A percentile compares a stretch with the other conserved stretches of the same genome.
phyloP scores from a whole-genome alignment of 768 basidiomycete species.

The Psilocybe sp. region DNA sequence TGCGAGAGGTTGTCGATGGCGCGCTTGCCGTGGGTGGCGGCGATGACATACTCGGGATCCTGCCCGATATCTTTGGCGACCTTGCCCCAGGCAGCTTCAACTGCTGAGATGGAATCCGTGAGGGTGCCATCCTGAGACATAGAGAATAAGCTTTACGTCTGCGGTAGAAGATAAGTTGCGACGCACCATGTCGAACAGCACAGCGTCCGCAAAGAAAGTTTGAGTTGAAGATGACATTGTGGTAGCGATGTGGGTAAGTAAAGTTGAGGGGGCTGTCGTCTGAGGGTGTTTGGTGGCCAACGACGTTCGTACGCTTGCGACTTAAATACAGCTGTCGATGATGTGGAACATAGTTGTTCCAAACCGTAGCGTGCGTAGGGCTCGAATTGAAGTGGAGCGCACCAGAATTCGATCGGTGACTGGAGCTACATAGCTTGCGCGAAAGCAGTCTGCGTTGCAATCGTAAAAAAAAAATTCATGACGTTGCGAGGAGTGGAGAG shows the following conservation, averaged over 20 bases:
- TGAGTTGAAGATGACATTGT: conserved; percentile 8
- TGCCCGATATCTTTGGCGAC: conserved; percentile 69
- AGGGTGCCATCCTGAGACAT: conserved; percentile 59
- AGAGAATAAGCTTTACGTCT: conserved; percentile 4
- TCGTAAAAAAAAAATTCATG: no score
- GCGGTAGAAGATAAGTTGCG: neutral
- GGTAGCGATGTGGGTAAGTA: neutral
- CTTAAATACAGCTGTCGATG: no score
- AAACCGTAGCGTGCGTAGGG: no score
- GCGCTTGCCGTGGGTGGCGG: conserved; percentile 76
- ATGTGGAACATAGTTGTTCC: no score
- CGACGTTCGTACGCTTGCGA: no score
- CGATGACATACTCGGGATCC: conserved; percentile 66
- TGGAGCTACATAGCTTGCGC: no score
- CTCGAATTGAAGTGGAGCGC: no score
- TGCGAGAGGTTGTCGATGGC: conserved; percentile 70
- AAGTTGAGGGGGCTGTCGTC: neutral
- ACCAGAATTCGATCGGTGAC: no score
- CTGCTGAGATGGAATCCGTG: conserved; percentile 71
- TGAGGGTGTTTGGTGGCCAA: no score
- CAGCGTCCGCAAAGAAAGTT: conserved; percentile 52
- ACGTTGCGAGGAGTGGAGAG: no score
- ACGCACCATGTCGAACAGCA: conserved; percentile 67
- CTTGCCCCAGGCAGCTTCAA: conserved; percentile 74
- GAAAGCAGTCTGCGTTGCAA: no score